A percentile compares a stretch with the other conserved stretches of the same genome.
These are phyloP conservation scores for Plasmopara muralis DNA, from an alignment of 352 stramenopile genomes.

Conservation along the genomic window DNA sequence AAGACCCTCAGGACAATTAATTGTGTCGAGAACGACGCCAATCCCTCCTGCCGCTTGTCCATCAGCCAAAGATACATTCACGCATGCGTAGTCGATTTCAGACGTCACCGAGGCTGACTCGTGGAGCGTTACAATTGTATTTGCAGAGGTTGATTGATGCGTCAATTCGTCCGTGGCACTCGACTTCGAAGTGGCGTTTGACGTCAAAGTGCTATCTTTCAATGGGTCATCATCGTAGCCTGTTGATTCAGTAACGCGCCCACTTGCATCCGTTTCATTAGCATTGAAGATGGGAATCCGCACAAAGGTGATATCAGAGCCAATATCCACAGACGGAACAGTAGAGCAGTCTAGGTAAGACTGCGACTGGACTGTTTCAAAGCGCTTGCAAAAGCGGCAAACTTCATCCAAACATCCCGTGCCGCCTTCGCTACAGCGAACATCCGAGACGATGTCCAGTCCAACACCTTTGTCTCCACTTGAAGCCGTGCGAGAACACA, in stretches of 20 bases:
- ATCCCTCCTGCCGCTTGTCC: conserved; percentile 25
- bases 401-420: conserved; percentile 27
- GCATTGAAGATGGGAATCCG: conserved; percentile 20
- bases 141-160: neutral
- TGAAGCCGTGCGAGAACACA: conserved; percentile 18
- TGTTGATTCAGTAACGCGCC: conserved; percentile 10
- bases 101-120: conserved; percentile 5
- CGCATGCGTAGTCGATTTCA: conserved; percentile 7
- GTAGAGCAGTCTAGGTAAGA: conserved; percentile 20
- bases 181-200: no score
- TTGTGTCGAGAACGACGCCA: conserved; percentile 22
- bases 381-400: conserved; percentile 29
- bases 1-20: conserved; percentile 19
- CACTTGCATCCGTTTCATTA: conserved; percentile 2
- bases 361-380: conserved; percentile 31
- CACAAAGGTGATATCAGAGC: conserved; percentile 26
- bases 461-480: conserved; percentile 28
- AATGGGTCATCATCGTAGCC: no score
- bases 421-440: conserved; percentile 29
- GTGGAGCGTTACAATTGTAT: conserved; percentile 8
- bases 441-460: conserved; percentile 33
- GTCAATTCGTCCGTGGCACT: conserved; percentile 9
- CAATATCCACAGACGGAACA: conserved; percentile 13
- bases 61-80: conserved; percentile 16
- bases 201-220: no score